A percentile compares a stretch with the other conserved stretches of the same genome.
These are phyloP conservation scores for Ogataea minuta DNA, from an alignment of 805 yeast genomes.

Conservation along the genomic window DNA sequence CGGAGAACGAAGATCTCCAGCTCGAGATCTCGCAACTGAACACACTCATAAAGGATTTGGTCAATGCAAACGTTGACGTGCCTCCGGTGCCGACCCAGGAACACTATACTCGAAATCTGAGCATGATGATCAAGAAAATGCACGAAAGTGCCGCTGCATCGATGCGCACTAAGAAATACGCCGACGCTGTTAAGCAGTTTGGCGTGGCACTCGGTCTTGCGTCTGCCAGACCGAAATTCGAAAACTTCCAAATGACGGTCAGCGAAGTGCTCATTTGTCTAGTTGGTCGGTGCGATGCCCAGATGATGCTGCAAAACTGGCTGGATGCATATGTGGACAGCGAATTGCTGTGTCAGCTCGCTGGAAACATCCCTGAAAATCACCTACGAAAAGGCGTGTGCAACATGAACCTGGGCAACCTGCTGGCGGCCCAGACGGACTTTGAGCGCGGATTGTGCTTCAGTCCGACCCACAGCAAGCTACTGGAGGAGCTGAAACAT, in stretches of 20 bases:
- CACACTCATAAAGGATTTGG: constrained; percentile 39
- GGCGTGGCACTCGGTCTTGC: constrained; percentile 67
- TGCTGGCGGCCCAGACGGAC: constrained; percentile 59
- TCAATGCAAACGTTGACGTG: constrained; percentile 45
- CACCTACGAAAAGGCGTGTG: constrained; percentile 71
- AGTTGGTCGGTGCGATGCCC: constrained; percentile 70
- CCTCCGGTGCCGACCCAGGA: constrained; percentile 56
- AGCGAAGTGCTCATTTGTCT: constrained; percentile 66
- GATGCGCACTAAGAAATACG: constrained; percentile 51
- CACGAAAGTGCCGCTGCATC: constrained; percentile 62
- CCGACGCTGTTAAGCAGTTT: constrained; percentile 63
- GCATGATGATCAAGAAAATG: constrained; percentile 61
- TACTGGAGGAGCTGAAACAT: constrained; percentile 46
- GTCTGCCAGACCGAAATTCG: constrained; percentile 66
- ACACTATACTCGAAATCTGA: constrained; percentile 51
- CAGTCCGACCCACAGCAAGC: constrained; percentile 49
- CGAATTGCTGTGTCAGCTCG: constrained; percentile 60
- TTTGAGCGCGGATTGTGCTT: constrained; percentile 74
- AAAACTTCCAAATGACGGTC: constrained; percentile 66
- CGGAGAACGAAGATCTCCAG: constrained; percentile 24
- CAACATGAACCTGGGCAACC: constrained; percentile 57
- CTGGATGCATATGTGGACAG: constrained; percentile 66
- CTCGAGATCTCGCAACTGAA: constrained; percentile 36
- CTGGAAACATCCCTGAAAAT: constrained; percentile 62
- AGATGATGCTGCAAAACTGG: constrained; percentile 52